These are phyloP conservation scores for Plectosphaerella plurivora DNA, from an alignment of 2,329 filamentous ascomycete genomes.

Conservation along the genomic window DNA sequence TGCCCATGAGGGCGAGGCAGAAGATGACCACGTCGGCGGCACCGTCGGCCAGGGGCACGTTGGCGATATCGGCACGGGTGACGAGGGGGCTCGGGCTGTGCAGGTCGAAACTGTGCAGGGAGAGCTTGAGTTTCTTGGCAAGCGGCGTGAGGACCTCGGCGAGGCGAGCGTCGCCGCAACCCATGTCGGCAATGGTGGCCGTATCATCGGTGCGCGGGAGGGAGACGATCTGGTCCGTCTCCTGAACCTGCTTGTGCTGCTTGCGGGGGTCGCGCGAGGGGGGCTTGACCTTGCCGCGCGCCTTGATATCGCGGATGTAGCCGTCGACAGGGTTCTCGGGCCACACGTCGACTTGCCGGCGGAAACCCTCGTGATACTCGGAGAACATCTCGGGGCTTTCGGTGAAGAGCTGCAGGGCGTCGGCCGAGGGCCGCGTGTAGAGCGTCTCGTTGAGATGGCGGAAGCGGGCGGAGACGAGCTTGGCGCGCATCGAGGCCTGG, in stretches of 20 bases:
- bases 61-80: conserved; percentile 83
- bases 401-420: conserved; percentile 79
- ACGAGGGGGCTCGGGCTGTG: conserved; percentile 73
- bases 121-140: conserved; percentile 63
- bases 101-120: conserved; percentile 82
- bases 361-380: conserved; percentile 96
- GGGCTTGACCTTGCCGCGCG: conserved; percentile 54
- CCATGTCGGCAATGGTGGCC: conserved; percentile 83
- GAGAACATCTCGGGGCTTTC: conserved; percentile 88
- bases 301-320: conserved; percentile 69
- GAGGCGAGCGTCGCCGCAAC: conserved; percentile 87
- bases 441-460: conserved; percentile 95
- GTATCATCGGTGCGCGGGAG: conserved; percentile 66
- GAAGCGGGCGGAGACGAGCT: conserved; percentile 92
- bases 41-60: conserved; percentile 70
- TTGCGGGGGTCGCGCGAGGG: conserved; percentile 12
- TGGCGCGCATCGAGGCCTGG: conserved; percentile 90
- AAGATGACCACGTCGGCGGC: conserved; percentile 86
- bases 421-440: conserved; percentile 83
- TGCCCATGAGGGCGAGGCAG: conserved; percentile 96
- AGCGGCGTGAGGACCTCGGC: conserved; percentile 63
- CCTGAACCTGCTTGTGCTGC: conserved; percentile 14
- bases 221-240: conserved; percentile 30
- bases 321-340: conserved; percentile 92
- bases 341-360: conserved; percentile 92